Conservation (phyloP, 1,139 yeast genomes). For the Meyerozyma guilliermondii region DNA sequence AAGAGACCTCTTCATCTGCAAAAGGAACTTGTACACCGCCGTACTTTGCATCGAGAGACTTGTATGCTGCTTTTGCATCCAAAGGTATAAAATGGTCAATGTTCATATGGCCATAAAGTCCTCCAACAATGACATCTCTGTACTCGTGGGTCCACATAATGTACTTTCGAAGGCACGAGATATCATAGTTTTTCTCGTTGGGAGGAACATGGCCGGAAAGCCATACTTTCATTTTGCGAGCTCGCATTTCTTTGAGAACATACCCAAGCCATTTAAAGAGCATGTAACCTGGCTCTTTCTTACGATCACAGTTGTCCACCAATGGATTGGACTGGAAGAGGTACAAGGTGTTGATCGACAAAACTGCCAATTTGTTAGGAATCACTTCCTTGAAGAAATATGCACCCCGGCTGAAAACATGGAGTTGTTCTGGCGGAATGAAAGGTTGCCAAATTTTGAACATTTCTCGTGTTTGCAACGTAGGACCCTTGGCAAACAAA, state of each 20-base stretch:
- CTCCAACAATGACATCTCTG: slow-evolving; percentile 78
- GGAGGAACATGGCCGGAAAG: slow-evolving; percentile 87
- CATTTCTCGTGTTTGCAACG: slow-evolving; percentile 74
- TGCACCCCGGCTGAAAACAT: slow-evolving; percentile 69
- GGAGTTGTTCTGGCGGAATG: slow-evolving; percentile 75
- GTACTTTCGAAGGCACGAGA: slow-evolving; percentile 66
- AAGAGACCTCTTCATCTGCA: slow-evolving; percentile 6
- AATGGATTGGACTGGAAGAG: slow-evolving; percentile 73
- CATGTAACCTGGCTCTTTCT: slow-evolving; percentile 74
- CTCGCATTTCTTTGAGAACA: slow-evolving; percentile 66
- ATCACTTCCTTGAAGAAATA: slow-evolving; percentile 71
- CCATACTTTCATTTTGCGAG: slow-evolving; percentile 82
- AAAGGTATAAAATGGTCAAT: slow-evolving; percentile 78
- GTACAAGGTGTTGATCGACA: slow-evolving; percentile 74
- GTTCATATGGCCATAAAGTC: slow-evolving; percentile 85
- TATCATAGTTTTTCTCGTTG: slow-evolving; percentile 68
- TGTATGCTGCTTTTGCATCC: slow-evolving; percentile 66
- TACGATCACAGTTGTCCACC: slow-evolving; percentile 71
- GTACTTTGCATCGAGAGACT: slow-evolving; percentile 31
- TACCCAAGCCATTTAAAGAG: slow-evolving; percentile 75
- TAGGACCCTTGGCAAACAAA: slow-evolving; percentile 78
- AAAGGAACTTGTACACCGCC: slow-evolving; percentile 4
- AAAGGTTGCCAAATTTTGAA: slow-evolving; percentile 67
- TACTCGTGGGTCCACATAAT: slow-evolving; percentile 77
- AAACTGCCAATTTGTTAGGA: slow-evolving; percentile 70